Evolutionary conservation across 2,329 filamentous ascomycete genomes (phyloP), one percentile per base, ranked within the genome.

Genomic region (Grosmannia penicillata): DNA sequence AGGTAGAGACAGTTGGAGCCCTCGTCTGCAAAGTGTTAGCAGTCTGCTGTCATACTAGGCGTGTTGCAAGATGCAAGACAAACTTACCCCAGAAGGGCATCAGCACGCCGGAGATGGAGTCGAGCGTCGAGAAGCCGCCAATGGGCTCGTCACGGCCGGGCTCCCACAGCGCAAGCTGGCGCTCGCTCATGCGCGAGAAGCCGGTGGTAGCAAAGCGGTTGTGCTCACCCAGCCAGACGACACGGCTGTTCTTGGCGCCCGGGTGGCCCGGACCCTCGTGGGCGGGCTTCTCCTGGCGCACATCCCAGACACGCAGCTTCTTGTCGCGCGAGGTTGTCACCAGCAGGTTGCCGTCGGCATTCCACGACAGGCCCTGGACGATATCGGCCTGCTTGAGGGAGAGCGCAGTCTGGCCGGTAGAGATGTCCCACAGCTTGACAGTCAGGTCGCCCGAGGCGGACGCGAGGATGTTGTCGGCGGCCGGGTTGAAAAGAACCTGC

Each of bases 141-240:
- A 96, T 80, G 35, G 91, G 91, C 51, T 93, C 80, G 26, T 77
- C 74, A 47, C 75, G 79, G 49, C 87, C 82, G 34, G 86, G 77
- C 65, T 98, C 91, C 91, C 91, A 98, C 27, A 98, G 70, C 38
- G 83, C 91, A 49, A 98, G 71, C 59, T 98, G 91, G 38, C 91
- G 78, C 63, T 98, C 91, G 57, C 91, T 96, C 91, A 96, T 96
- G 56, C 79, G 82, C 36, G 87, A 95, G 70, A 98, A 98, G 47
- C 91, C 91, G 6, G 91, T 96, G 3, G 91, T 96, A 38, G 84
- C 91, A 53, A 98, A 79, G 47, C 89, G 78, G 63, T 96, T 93
- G 55, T 93, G 85, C 61, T 96, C 91, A 54, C 89, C 91, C 71
- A 98, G 73, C 91, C 91, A 98, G 13, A 94, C 87, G 23, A 82